Conservation (phyloP, 2,329 filamentous ascomycete species). For the Lecanicillium sp. region DNA sequence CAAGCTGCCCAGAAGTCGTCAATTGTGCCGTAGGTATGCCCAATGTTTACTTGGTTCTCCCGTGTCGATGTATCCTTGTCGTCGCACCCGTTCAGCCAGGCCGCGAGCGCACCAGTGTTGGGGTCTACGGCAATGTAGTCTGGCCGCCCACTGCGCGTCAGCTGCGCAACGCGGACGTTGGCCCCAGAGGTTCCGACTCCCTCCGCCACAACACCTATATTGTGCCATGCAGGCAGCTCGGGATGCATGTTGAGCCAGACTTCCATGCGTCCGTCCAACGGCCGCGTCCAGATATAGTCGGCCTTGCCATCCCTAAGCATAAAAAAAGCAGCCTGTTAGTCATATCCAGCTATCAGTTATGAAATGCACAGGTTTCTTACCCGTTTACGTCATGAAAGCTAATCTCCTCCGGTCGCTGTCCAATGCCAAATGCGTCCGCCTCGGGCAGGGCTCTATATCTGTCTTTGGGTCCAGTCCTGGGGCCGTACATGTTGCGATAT, state of each 20-base stretch:
- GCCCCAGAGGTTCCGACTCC: constrained; percentile 11
- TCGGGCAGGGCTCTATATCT: background rate
- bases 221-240: constrained; percentile 10
- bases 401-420: constrained; percentile 11
- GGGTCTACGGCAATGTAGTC: constrained; percentile 9
- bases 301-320: constrained; percentile 10
- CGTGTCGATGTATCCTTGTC: no score
- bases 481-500: constrained; percentile 6
- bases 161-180: constrained; percentile 9
- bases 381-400: constrained; percentile 12
- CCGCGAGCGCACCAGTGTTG: constrained; percentile 2
- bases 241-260: constrained; percentile 12
- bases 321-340: no score
- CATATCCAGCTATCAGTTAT: no score
- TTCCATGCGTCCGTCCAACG: constrained; percentile 5
- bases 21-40: no score
- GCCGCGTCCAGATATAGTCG: constrained; percentile 12
- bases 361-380: background rate
- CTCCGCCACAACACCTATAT: constrained; percentile 8
- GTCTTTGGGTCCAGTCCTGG: background rate
- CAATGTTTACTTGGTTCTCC: no score
- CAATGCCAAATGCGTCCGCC: constrained; percentile 11
- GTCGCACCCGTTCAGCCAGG: constrained; percentile 9
- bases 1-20: no score
- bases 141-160: constrained; percentile 4